A percentile compares a stretch with the other conserved stretches of the same genome.
Conservation (phyloP, 2,329 filamentous ascomycete genomes). For the Ophiostoma sp. region DNA sequence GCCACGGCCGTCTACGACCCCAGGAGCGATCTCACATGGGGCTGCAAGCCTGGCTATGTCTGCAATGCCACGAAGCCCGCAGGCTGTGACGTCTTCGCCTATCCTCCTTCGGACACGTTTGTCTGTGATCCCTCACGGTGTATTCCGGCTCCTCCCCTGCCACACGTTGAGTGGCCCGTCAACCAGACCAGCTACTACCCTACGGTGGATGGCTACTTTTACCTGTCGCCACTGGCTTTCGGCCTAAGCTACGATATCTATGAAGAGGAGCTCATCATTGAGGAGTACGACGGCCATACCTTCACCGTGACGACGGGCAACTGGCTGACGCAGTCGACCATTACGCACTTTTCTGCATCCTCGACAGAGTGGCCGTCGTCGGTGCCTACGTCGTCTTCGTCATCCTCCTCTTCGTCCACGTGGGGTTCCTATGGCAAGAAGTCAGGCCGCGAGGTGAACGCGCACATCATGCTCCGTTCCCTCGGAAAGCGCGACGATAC, state of each 20-base stretch:
- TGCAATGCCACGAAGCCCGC: conserved; percentile 48
- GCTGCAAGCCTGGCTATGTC: conserved; percentile 48
- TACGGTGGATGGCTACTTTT: conserved; percentile 53
- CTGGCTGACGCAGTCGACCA: conserved; percentile 47
- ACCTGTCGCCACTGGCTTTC: conserved; percentile 58
- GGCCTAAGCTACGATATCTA: conserved; percentile 61
- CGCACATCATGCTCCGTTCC: background rate
- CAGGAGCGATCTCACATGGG: conserved; percentile 45
- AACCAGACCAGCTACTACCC: conserved; percentile 48
- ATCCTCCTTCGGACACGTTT: conserved; percentile 42
- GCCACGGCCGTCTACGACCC: conserved; percentile 30
- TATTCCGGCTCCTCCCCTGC: conserved; percentile 37
- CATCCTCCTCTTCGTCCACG: background rate
- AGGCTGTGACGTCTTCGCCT: conserved; percentile 48
- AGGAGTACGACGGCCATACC: conserved; percentile 33
- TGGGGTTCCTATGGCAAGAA: background rate
- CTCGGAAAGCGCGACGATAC: conserved; percentile 39
- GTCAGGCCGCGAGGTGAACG: background rate
- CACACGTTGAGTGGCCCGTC: conserved; percentile 39
- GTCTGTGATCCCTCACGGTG: conserved; percentile 45
- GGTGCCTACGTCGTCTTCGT: conserved; percentile 7
- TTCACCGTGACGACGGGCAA: conserved; percentile 49
- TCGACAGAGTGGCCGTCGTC: conserved; percentile 14
- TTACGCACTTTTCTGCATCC: conserved; percentile 39
- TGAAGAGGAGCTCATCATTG: conserved; percentile 38